Evolutionary conservation across 83 land plant genomes (phyloP).

Genomic region (Diphasiastrum complanatum): DNA sequence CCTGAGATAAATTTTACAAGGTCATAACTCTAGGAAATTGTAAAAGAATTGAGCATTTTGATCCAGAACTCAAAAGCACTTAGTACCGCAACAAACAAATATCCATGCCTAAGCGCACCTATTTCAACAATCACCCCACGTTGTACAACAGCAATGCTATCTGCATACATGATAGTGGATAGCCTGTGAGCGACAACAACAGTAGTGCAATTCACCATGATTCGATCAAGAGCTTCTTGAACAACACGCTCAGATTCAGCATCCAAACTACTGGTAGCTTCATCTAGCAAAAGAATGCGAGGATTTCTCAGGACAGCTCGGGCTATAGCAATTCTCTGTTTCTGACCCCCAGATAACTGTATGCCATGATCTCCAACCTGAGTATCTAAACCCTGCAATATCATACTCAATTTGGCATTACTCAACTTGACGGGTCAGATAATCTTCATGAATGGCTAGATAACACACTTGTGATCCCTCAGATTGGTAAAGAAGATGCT

Average conservation of each 20-base stretch:
- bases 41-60: too few species aligned
- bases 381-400: slow-evolving; percentile 31
- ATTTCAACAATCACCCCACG: slow-evolving; percentile 36
- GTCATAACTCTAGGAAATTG: too few species aligned
- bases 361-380: slow-evolving; percentile 38
- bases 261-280: slow-evolving; percentile 50
- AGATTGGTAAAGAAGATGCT: too few species aligned
- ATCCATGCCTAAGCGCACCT: too few species aligned
- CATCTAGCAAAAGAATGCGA: slow-evolving; percentile 40
- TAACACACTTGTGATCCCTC: too few species aligned
- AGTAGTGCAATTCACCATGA: slow-evolving; percentile 37
- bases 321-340: slow-evolving; percentile 46
- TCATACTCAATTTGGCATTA: too few species aligned
- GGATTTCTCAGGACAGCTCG: slow-evolving; percentile 49
- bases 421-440: too few species aligned
- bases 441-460: too few species aligned
- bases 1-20: too few species aligned
- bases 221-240: slow-evolving; percentile 41
- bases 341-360: slow-evolving; percentile 52
- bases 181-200: slow-evolving; percentile 46
- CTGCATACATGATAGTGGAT: slow-evolving; percentile 34
- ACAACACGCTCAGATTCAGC: slow-evolving; percentile 41
- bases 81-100: too few species aligned
- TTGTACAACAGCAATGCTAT: slow-evolving; percentile 39
- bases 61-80: too few species aligned